Conservation (phyloP, 768 basidiomycete genomes). For the Amyloporia xantha region DNA sequence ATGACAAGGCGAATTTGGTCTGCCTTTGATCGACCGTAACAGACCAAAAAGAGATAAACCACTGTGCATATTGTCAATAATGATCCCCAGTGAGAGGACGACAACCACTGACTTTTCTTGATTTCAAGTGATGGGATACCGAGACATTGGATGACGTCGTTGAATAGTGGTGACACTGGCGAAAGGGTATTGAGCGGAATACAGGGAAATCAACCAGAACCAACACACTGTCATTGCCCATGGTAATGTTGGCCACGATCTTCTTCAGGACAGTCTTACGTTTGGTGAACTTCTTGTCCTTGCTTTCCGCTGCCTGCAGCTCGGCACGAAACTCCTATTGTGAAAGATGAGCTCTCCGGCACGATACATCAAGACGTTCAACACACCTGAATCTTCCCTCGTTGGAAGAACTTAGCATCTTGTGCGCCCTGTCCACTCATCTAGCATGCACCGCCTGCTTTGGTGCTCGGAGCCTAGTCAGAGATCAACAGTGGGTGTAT, state of each 20-base stretch:
- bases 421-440: conserved; percentile 59
- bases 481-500: no score
- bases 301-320: conserved; percentile 83
- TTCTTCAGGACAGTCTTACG: conserved; percentile 95
- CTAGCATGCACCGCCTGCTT: no score
- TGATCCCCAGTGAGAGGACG: not conserved
- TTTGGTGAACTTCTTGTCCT: conserved; percentile 95
- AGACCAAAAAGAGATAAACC: conserved; percentile 97
- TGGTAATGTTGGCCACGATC: conserved; percentile 98
- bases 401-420: conserved; percentile 88
- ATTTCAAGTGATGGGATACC: conserved; percentile 95
- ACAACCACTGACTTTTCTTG: conserved; percentile 80
- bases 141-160: conserved; percentile 92
- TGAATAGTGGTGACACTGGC: conserved; percentile 88
- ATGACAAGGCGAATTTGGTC: conserved; percentile 92
- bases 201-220: not conserved
- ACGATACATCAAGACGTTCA: conserved; percentile 2
- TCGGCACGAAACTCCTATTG: conserved; percentile 83
- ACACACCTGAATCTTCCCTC: conserved; percentile 84
- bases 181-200: conserved; percentile 3
- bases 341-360: conserved; percentile 3
- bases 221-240: conserved; percentile 96
- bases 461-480: no score
- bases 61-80: conserved; percentile 39
- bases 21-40: conserved; percentile 90